Evolutionary conservation across 495 filamentous ascomycete genomes (phyloP).

Genomic region (Podospora fimiseda): DNA sequence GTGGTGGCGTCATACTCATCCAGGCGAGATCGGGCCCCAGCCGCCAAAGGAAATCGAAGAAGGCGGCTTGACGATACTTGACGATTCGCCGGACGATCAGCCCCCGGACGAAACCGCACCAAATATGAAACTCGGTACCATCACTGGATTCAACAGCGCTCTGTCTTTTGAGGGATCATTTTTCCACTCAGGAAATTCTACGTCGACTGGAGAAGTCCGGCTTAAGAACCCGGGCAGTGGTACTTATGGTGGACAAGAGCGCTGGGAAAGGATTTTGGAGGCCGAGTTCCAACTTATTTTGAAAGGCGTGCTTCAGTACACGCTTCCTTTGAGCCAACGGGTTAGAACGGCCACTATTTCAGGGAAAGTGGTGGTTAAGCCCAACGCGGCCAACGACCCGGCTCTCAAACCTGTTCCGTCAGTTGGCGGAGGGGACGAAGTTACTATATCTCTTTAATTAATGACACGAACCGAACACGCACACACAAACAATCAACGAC

Average conservation of each 20-base stretch:
- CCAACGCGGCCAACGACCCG: constrained; percentile 44
- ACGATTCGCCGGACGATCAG: constrained; percentile 58
- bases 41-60: constrained; percentile 10
- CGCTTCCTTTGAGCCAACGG: constrained; percentile 71
- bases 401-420: background rate
- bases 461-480: background rate
- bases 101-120: constrained; percentile 53
- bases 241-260: constrained; percentile 76
- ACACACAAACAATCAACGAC: background rate
- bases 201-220: constrained; percentile 74
- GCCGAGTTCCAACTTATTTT: constrained; percentile 91
- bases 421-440: background rate
- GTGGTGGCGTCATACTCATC: constrained; percentile 59
- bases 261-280: constrained; percentile 86
- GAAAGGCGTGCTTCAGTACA: constrained; percentile 82
- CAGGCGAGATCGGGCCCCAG: constrained; percentile 30
- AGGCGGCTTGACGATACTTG: constrained; percentile 14
- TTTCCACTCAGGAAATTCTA: constrained; percentile 57
- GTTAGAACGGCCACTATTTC: constrained; percentile 49
- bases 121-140: constrained; percentile 84
- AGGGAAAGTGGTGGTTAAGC: constrained; percentile 44
- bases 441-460: constrained; percentile 1
- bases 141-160: constrained; percentile 78
- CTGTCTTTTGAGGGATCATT: constrained; percentile 85
- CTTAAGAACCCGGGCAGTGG: constrained; percentile 79